A percentile compares a stretch with the other conserved stretches of the same genome.
These are phyloP conservation scores for Leccinum pachyderme DNA, from an alignment of 1,284 basidiomycete species.

Conservation along the genomic window DNA sequence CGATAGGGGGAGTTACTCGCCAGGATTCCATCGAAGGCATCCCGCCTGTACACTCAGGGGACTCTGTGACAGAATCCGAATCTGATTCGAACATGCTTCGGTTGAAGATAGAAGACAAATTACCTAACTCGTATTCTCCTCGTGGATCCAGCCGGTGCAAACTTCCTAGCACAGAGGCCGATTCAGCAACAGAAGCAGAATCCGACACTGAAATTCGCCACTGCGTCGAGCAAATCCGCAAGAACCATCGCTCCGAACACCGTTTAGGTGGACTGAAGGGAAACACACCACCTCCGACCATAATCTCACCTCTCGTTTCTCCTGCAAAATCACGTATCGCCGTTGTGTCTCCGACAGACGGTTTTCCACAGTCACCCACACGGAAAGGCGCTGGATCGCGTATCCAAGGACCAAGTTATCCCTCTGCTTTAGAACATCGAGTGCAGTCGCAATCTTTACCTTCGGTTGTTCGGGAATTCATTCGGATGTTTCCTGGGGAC, in stretches of 20 bases:
- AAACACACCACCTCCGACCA: constrained; percentile 2
- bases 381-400: constrained; percentile 6
- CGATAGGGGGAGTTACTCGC: background rate
- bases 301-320: constrained; percentile 30
- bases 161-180: constrained; percentile 18
- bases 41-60: constrained; percentile 14
- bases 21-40: constrained; percentile 9
- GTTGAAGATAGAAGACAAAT: constrained; percentile 4
- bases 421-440: background rate
- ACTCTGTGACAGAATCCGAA: constrained; percentile 34
- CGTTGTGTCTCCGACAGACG: background rate
- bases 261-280: constrained; percentile 1
- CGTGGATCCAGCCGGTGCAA: background rate
- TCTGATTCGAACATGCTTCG: constrained; percentile 22
- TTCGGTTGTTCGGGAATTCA: constrained; percentile 34
- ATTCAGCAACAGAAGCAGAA: constrained; percentile 34
- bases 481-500: constrained; percentile 43
- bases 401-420: background rate
- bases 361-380: constrained; percentile 3
- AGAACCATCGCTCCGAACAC: constrained; percentile 1
- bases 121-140: background rate
- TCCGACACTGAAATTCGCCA: constrained; percentile 31
- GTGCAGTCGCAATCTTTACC: constrained; percentile 22
- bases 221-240: constrained; percentile 28
- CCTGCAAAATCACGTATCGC: constrained; percentile 20